Conservation (phyloP, 2,329 filamentous ascomycete species). For the Exophiala sideris region DNA sequence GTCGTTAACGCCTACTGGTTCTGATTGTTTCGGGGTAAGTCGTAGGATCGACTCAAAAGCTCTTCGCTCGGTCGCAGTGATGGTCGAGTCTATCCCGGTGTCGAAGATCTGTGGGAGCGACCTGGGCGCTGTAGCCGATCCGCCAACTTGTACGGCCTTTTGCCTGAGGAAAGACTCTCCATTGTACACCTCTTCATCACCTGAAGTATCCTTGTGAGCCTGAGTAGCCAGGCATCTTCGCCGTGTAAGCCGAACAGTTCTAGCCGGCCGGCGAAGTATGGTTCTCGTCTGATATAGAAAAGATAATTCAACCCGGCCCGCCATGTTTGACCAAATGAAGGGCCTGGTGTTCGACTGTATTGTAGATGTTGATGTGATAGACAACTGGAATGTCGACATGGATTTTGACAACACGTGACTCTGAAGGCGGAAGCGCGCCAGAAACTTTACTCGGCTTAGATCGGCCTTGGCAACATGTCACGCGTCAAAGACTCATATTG, state of each 20-base stretch:
- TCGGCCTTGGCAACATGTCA: too few relatives aligned
- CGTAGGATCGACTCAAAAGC: constrained; percentile 24
- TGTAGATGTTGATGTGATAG: too few relatives aligned
- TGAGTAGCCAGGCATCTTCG: constrained; percentile 3
- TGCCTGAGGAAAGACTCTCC: constrained; percentile 6
- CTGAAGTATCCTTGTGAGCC: neutral
- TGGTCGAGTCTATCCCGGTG: constrained; percentile 15
- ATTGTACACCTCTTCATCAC: neutral
- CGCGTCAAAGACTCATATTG: too few relatives aligned
- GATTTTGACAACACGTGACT: constrained; percentile 10
- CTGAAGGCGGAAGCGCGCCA: neutral
- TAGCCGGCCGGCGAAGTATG: constrained; percentile 7
- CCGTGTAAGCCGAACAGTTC: neutral
- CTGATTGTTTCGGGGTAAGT: constrained; percentile 11
- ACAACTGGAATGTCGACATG: constrained; percentile 1
- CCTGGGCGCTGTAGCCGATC: neutral
- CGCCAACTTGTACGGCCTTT: constrained; percentile 7
- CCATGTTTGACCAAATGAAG: constrained; percentile 5
- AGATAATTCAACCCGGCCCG: constrained; percentile 13
- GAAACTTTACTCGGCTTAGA: neutral
- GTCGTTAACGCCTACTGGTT: constrained; percentile 1
- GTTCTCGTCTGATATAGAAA: constrained; percentile 27
- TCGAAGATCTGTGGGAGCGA: neutral
- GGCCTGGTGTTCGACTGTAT: too few relatives aligned
- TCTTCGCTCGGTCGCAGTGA: constrained; percentile 22